Conservation (phyloP, 2,329 filamentous ascomycete species). For the Nemania diffusa region DNA sequence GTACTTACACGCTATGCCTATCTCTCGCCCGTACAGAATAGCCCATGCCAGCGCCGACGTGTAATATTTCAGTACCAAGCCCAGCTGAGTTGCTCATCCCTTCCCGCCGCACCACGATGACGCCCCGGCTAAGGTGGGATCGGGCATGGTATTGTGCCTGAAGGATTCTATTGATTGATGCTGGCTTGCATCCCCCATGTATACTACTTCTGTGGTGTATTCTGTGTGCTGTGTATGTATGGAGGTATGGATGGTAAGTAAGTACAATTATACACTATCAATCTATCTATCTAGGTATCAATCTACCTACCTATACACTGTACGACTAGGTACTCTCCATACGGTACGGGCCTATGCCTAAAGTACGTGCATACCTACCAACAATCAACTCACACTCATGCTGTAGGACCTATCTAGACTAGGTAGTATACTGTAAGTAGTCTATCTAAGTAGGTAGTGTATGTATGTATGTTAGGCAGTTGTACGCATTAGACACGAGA, state of each 20-base stretch:
- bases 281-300: no score
- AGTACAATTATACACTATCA: no score
- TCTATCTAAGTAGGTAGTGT: background rate
- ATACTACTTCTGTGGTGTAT: background rate
- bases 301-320: no score
- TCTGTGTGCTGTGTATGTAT: no score
- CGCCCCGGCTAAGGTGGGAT: slow-evolving; percentile 19
- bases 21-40: background rate
- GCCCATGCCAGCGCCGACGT: background rate
- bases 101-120: slow-evolving; percentile 16
- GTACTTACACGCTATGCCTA: background rate
- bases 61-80: background rate
- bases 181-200: slow-evolving; percentile 12
- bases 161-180: slow-evolving; percentile 31
- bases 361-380: background rate
- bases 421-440: background rate
- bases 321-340: no score
- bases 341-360: no score
- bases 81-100: slow-evolving; percentile 20
- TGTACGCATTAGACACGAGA: background rate
- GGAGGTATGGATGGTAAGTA: no score
- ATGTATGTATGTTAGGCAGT: no score
- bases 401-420: background rate
- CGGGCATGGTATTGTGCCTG: slow-evolving; percentile 28
- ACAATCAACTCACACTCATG: background rate